Evolutionary conservation across 2,329 filamentous ascomycete genomes (phyloP), one percentile per base, ranked within the genome.

Genomic region (Alternaria sp.): DNA sequence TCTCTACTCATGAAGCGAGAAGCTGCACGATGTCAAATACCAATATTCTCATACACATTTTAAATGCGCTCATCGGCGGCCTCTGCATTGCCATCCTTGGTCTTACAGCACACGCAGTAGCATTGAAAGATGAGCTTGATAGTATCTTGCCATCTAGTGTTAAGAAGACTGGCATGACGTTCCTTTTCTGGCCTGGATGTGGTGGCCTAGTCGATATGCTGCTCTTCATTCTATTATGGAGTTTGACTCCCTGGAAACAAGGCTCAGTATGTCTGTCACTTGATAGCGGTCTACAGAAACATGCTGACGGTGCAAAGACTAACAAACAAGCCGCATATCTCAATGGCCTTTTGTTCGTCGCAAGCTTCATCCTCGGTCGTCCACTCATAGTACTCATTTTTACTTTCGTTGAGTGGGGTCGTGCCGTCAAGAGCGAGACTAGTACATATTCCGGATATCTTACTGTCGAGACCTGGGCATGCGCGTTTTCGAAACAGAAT

Each of bases 111-210:
- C 36, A 38, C 16, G 16, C 16, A 38, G 16, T n/a, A 9, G 16
- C 36, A 38, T n/a, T n/a, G 36, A 38, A 38, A 38, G 36, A 38
- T 10, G 16, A 38, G 36, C 16, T 38, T n/a, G 36, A 38, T 16
- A 38, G 16, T n/a, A n/a, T n/a, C 36, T 9, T 18, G 16, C 36
- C 36, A 4, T 38, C n/a, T 11, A 28, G 44, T 28, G 14, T 62
- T 9, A 53, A 45, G 9, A 48, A 41, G 2, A 57, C 30, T 0
- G 56, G 62, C 5, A 45, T 64, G 30, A 53, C 50, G 12, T 38
- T 66, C n/a, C 48, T 68, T 18, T 64, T 68, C 40, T 66, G 64
- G 66, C 57, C 64, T 44, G 64, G 61, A 8, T 59, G 52, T 7
- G 60, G 66, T 28, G 62, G 62, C 22, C 38, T 66, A 11, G 57